Conservation (phyloP, 805 yeast species). For the Ogataea siamensis region DNA sequence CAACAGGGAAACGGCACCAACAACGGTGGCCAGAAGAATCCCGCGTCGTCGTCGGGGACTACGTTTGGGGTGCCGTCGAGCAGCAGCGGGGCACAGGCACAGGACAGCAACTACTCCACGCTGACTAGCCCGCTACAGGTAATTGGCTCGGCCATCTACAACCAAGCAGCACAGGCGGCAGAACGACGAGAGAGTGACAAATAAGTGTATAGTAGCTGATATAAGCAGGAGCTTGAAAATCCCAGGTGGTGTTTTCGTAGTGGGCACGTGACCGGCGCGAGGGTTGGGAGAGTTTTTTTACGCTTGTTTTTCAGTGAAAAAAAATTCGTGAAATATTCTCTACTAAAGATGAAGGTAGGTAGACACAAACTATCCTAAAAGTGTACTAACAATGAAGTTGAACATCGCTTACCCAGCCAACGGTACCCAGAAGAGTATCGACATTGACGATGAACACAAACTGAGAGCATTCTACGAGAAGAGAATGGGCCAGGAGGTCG, state of each 20-base stretch:
- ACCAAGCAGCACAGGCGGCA: conserved; percentile 21
- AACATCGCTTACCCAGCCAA: conserved; percentile 99
- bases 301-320: conserved; percentile 12
- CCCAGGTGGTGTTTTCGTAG: too few relatives aligned
- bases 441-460: conserved; percentile 98
- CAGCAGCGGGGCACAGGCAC: conserved; percentile 10
- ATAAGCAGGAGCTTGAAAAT: too few relatives aligned
- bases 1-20: background rate
- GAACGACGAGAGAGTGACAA: conserved; percentile 13
- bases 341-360: conserved; percentile 10
- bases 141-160: conserved; percentile 28
- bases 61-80: conserved; percentile 1
- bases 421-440: conserved; percentile 98
- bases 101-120: conserved; percentile 7
- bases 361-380: conserved; percentile 31
- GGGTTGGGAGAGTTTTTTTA: conserved; percentile 9
- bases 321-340: conserved; percentile 16
- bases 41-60: conserved; percentile 5
- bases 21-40: background rate
- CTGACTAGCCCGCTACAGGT: conserved; percentile 28
- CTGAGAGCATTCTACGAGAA: conserved; percentile 98
- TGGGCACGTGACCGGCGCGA: conserved; percentile 6
- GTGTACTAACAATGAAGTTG: conserved; percentile 52
- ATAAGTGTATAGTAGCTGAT: conserved; percentile 7
- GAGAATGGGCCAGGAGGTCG: conserved; percentile 99